Evolutionary conservation across 768 basidiomycete genomes (phyloP).

Genomic region (Dioszegia aurantiaca): DNA sequence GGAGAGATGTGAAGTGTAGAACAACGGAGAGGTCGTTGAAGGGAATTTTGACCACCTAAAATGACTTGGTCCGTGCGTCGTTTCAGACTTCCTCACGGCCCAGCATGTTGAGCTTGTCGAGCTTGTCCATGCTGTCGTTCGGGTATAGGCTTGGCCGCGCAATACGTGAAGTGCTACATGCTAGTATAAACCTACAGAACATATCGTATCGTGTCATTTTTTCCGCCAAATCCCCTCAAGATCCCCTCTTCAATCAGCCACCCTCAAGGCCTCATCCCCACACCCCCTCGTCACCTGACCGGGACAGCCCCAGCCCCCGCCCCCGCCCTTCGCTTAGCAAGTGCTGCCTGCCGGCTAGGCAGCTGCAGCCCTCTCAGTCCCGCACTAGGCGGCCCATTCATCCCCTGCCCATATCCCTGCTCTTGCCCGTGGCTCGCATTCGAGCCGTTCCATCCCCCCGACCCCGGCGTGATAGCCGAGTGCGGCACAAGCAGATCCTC

Average conservation of each 20-base stretch:
- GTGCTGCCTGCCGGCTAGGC: conserved; percentile 33
- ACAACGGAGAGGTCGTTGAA: too few species aligned
- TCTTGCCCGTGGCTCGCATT: neutral
- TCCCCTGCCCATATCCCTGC: neutral
- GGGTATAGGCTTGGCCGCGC: too few species aligned
- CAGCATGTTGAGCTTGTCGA: too few species aligned
- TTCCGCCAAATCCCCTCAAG: too few species aligned
- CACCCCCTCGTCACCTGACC: neutral
- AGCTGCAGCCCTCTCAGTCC: conserved; percentile 41
- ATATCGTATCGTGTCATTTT: too few species aligned
- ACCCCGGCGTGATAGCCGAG: conserved; percentile 16
- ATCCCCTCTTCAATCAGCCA: neutral
- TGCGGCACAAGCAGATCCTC: conserved; percentile 26
- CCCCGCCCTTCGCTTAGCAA: conserved; percentile 20
- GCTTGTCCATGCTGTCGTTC: too few species aligned
- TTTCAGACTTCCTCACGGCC: neutral
- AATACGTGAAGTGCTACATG: too few species aligned
- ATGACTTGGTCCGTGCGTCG: neutral
- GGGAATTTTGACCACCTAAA: neutral
- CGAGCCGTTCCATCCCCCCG: neutral
- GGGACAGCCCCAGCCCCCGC: neutral
- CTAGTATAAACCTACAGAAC: too few species aligned
- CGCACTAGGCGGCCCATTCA: conserved; percentile 1
- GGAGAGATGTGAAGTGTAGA: neutral
- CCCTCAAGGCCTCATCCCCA: neutral